Conservation (phyloP, 1,284 basidiomycete species). For the Boletus sp. region DNA sequence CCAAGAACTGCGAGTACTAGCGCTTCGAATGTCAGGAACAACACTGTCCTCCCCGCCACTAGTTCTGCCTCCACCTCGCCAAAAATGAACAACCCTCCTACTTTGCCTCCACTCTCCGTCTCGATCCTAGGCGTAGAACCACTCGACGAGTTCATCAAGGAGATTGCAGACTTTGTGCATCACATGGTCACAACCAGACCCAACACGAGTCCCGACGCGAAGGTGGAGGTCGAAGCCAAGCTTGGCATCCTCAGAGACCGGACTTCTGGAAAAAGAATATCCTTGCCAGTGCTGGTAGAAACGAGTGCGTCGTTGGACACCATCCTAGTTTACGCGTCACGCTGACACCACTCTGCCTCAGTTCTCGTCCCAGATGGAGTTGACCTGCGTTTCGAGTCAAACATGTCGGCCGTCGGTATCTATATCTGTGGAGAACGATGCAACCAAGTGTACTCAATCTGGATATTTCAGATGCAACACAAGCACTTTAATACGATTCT, state of each 20-base stretch:
- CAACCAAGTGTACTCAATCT: conserved; percentile 8
- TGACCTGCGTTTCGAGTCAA: conserved; percentile 82
- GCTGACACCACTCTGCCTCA: conserved; percentile 24
- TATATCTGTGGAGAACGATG: conserved; percentile 8
- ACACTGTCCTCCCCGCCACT: conserved; percentile 8
- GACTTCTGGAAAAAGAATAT: conserved; percentile 51
- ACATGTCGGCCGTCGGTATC: conserved; percentile 78
- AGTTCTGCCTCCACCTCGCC: conserved; percentile 14
- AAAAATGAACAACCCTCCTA: conserved; percentile 25
- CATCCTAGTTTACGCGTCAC: background rate
- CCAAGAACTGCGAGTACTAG: conserved; percentile 13
- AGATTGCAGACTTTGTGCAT: conserved; percentile 88
- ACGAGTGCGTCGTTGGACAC: conserved; percentile 61
- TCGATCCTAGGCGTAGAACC: conserved; percentile 92
- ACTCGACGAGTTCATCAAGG: conserved; percentile 89
- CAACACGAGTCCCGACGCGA: conserved; percentile 42
- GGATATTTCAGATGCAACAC: conserved; percentile 67
- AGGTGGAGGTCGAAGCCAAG: conserved; percentile 89
- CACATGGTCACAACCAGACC: conserved; percentile 58
- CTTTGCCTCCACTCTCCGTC: conserved; percentile 70
- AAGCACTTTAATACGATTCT: conserved; percentile 81
- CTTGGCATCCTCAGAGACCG: conserved; percentile 77
- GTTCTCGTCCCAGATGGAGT: conserved; percentile 49
- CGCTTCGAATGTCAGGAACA: conserved; percentile 23
- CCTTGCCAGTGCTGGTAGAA: conserved; percentile 79